phyloP scores from a whole-genome alignment of 2,329 filamentous ascomycete species.

The Microascus cirrosus region DNA sequence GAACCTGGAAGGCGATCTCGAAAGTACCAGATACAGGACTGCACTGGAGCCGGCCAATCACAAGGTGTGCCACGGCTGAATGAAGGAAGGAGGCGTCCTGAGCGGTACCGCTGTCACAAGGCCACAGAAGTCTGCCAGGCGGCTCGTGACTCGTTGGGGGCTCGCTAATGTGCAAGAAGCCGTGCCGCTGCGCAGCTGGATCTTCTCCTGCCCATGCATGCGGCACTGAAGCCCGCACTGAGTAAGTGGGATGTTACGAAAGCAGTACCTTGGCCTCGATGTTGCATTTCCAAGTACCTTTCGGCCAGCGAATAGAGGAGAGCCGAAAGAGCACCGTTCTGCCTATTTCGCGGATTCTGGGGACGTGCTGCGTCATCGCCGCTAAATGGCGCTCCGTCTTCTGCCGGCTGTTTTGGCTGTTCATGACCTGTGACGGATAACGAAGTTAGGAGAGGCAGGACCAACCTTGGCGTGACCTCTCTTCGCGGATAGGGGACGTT shows the following conservation, averaged over 20 bases:
- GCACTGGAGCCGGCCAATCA: not conserved
- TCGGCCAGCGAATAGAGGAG: not conserved
- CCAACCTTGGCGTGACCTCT: too few relatives aligned
- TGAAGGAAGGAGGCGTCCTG: not conserved
- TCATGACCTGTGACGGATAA: constrained; percentile 2
- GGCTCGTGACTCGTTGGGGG: not conserved
- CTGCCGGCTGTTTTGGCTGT: not conserved
- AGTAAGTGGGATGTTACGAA: not conserved
- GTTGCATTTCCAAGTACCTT: not conserved
- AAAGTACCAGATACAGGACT: not conserved
- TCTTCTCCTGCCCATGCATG: not conserved
- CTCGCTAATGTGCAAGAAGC: not conserved
- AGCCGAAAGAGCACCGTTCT: not conserved
- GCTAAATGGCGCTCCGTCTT: not conserved
- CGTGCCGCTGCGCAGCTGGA: not conserved
- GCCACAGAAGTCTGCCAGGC: not conserved
- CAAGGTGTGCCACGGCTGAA: not conserved
- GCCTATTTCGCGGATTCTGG: not conserved
- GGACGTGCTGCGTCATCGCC: constrained; percentile 1
- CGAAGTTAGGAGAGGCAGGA: not conserved
- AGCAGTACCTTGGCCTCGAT: not conserved
- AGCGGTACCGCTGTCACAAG: not conserved
- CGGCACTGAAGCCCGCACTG: not conserved
- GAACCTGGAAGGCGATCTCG: not conserved
- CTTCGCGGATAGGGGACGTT: not conserved